Evolutionary conservation across 2,329 filamentous ascomycete genomes (phyloP).

Genomic region (Xylaria sp.): DNA sequence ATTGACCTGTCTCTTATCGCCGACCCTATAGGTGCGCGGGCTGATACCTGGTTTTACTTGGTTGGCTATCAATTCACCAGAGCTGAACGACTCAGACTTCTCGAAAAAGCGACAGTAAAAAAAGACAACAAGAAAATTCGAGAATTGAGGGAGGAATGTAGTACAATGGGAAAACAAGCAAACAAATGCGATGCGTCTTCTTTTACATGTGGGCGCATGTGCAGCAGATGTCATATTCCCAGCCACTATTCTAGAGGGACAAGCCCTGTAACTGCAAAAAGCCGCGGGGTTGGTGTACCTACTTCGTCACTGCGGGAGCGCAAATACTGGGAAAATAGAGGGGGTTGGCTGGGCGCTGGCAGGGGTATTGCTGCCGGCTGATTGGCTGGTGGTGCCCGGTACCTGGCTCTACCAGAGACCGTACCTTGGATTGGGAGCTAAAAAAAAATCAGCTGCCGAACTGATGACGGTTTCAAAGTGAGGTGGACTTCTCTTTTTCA

Average conservation of each 20-base stretch:
- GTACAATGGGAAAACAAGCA: conserved; percentile 33
- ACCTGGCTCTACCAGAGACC: conserved; percentile 23
- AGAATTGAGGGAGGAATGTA: conserved; percentile 32
- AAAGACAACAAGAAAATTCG: conserved; percentile 16
- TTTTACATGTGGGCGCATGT: conserved; percentile 36
- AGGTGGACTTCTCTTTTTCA: conserved; percentile 36
- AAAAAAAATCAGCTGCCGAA: conserved; percentile 28
- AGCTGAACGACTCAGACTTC: conserved; percentile 1
- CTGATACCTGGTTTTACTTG: conserved; percentile 2
- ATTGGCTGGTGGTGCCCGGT: conserved; percentile 27
- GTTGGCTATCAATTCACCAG: conserved; percentile 12
- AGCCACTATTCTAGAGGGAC: conserved; percentile 44
- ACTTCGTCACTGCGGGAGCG: conserved; percentile 31
- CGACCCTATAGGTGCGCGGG: background rate
- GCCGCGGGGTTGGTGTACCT: conserved; percentile 47
- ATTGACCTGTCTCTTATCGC: conserved; percentile 33
- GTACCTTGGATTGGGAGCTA: conserved; percentile 20
- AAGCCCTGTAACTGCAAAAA: conserved; percentile 41
- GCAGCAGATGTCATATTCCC: conserved; percentile 40
- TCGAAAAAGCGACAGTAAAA: background rate
- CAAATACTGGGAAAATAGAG: conserved; percentile 42
- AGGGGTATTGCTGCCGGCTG: conserved; percentile 33
- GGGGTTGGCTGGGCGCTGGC: conserved; percentile 43
- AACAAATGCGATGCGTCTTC: conserved; percentile 40
- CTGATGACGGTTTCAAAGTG: conserved; percentile 27